Conservation (phyloP, 2,329 filamentous ascomycete species). For the Xylariomycetidae sp. region DNA sequence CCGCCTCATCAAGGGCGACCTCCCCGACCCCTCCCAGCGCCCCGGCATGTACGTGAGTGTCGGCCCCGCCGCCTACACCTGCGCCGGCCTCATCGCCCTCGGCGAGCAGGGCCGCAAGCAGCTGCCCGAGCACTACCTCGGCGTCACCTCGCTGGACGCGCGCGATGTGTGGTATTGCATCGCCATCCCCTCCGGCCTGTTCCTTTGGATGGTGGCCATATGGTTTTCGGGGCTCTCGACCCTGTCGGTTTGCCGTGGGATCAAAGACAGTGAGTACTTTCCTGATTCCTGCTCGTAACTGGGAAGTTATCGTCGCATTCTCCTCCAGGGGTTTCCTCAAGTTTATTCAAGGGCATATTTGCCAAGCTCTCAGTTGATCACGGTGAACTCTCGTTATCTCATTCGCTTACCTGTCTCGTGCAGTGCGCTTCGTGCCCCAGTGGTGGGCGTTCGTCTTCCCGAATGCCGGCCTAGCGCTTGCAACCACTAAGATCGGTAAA, state of each 20-base stretch:
- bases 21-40: constrained; percentile 39
- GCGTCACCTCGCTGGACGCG: constrained; percentile 18
- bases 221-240: constrained; percentile 45
- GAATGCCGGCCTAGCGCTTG: constrained; percentile 50
- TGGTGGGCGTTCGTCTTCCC: constrained; percentile 58
- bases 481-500: constrained; percentile 45
- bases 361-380: no score
- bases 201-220: constrained; percentile 40
- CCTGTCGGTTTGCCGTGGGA: constrained; percentile 30
- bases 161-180: constrained; percentile 36
- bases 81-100: constrained; percentile 37
- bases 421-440: constrained; percentile 40
- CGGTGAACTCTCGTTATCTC: no score
- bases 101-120: constrained; percentile 22
- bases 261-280: constrained; percentile 17
- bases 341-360: no score
- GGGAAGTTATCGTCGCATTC: no score
- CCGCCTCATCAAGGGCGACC: constrained; percentile 43
- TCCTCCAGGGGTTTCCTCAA: no score
- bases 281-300: background rate
- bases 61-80: constrained; percentile 47
- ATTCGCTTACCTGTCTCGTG: no score
- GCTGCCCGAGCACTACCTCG: constrained; percentile 16
- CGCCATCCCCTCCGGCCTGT: constrained; percentile 34
- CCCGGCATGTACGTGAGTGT: constrained; percentile 51